These are phyloP conservation scores for Cryoendolithus antarcticus DNA, from an alignment of 2,329 filamentous ascomycete species.

Conservation along the genomic window DNA sequence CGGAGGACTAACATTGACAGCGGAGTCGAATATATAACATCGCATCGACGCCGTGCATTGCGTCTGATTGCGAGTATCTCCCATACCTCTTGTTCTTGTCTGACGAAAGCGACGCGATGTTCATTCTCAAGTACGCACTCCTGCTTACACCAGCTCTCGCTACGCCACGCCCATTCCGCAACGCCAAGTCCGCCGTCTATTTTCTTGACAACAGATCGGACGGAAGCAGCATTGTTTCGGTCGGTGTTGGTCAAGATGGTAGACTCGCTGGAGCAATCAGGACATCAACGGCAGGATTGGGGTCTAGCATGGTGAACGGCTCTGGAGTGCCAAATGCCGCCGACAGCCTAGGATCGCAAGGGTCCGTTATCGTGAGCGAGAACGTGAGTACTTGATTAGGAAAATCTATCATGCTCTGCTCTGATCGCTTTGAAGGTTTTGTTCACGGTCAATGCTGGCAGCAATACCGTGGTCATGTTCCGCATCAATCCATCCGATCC, in stretches of 20 bases:
- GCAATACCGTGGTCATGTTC: constrained; percentile 8
- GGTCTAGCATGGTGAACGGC: background rate
- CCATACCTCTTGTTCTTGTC: too few species aligned
- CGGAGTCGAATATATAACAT: too few species aligned
- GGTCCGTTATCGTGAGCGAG: background rate
- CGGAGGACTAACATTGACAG: too few species aligned
- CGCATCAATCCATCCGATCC: constrained; percentile 8
- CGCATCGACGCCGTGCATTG: too few species aligned
- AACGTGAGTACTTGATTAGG: background rate
- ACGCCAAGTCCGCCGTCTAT: background rate
- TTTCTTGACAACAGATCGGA: background rate
- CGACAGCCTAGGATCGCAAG: constrained; percentile 1
- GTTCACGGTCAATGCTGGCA: constrained; percentile 10
- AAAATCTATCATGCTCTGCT: too few species aligned
- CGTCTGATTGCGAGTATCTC: too few species aligned
- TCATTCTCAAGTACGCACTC: too few species aligned
- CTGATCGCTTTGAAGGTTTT: background rate
- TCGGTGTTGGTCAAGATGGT: background rate
- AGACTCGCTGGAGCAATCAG: background rate
- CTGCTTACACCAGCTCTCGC: too few species aligned
- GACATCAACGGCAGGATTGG: background rate
- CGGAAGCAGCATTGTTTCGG: background rate
- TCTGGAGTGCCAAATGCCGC: background rate
- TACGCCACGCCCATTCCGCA: background rate
- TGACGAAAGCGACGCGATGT: too few species aligned